A percentile compares a stretch with the other conserved stretches of the same genome.
Evolutionary conservation across 2,329 filamentous ascomycete genomes (phyloP).

Genomic region (Fusarium sp.): DNA sequence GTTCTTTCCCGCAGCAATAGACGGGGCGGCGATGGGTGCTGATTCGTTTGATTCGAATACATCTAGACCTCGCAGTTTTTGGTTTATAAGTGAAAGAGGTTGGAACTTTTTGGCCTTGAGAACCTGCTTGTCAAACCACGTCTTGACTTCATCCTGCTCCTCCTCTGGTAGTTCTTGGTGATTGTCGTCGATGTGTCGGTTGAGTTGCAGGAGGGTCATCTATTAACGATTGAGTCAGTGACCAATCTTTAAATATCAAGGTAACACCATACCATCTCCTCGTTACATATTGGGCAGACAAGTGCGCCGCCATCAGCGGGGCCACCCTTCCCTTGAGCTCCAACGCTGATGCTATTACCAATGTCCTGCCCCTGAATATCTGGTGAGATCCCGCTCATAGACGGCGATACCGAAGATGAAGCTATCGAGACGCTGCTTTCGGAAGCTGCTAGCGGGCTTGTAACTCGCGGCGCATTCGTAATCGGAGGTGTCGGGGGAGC

Average conservation of each 20-base stretch:
- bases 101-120: slow-evolving; percentile 94
- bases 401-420: slow-evolving; percentile 76
- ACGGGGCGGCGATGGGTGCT: slow-evolving; percentile 50
- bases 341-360: slow-evolving; percentile 81
- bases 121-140: slow-evolving; percentile 96
- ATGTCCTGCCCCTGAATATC: slow-evolving; percentile 79
- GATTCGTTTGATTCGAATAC: slow-evolving; percentile 94
- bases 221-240: slow-evolving; percentile 51
- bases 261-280: slow-evolving; percentile 83
- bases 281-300: slow-evolving; percentile 96
- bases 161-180: slow-evolving; percentile 91
- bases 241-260: slow-evolving; percentile 16
- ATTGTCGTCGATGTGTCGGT: slow-evolving; percentile 85
- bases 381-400: slow-evolving; percentile 71
- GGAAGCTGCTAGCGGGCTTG: slow-evolving; percentile 66
- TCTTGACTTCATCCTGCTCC: slow-evolving; percentile 94
- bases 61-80: slow-evolving; percentile 91
- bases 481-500: slow-evolving; percentile 68
- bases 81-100: slow-evolving; percentile 89
- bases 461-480: slow-evolving; percentile 58
- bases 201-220: slow-evolving; percentile 93
- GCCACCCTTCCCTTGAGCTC: slow-evolving; percentile 65
- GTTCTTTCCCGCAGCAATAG: slow-evolving; percentile 55
- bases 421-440: slow-evolving; percentile 82
- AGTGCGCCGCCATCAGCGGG: slow-evolving; percentile 69